phyloP scores from a whole-genome alignment of 2,329 filamentous ascomycete species.

The Monilinia vaccinii-corymbosi region DNA sequence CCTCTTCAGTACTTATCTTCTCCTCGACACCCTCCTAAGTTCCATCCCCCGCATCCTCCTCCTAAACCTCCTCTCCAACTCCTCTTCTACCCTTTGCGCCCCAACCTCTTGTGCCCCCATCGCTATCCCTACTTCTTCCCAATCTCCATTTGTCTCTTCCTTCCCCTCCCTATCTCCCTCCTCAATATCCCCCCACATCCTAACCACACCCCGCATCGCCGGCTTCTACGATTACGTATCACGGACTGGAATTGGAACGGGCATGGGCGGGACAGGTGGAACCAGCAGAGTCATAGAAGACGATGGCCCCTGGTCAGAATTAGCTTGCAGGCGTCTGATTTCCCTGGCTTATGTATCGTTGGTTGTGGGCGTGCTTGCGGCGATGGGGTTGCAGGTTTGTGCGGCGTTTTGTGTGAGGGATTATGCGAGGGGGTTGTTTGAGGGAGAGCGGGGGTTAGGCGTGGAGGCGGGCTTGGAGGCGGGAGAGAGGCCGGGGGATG shows the following conservation, averaged over 20 bases:
- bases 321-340: background rate
- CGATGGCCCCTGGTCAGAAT: background rate
- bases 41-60: slow-evolving; percentile 24
- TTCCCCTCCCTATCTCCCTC: too few species aligned
- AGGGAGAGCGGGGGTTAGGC: slow-evolving; percentile 12
- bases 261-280: too few species aligned
- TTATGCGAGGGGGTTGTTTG: slow-evolving; percentile 16
- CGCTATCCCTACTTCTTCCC: too few species aligned
- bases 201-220: slow-evolving; percentile 14
- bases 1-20: slow-evolving; percentile 28
- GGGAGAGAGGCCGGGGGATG: background rate
- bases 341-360: background rate
- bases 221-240: slow-evolving; percentile 18
- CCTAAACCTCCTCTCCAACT: background rate
- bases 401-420: slow-evolving; percentile 4
- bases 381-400: background rate
- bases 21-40: slow-evolving; percentile 27
- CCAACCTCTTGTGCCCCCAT: too few species aligned
- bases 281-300: too few species aligned
- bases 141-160: too few species aligned
- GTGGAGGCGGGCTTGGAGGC: background rate
- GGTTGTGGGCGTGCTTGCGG: background rate
- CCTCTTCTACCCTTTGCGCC: too few species aligned
- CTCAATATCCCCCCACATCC: background rate
- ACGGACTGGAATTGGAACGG: too few species aligned